phyloP scores from a whole-genome alignment of 306 rosid species.

The Castanopsis chinensis region DNA sequence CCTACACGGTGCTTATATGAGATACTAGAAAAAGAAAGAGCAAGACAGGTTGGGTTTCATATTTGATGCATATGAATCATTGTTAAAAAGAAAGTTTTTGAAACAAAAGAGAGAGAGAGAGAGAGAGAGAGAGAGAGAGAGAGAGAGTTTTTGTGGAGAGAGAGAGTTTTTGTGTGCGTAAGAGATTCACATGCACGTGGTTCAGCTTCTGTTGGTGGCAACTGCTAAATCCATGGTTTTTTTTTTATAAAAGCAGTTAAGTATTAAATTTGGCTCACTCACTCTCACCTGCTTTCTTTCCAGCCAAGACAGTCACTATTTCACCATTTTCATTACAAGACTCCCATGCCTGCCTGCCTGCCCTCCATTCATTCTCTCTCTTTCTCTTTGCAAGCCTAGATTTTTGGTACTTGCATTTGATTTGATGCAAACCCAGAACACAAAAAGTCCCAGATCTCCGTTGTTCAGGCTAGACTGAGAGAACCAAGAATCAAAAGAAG shows the following conservation, averaged over 20 bases:
- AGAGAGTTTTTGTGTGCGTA: background rate
- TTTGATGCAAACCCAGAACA: slow-evolving; percentile 27
- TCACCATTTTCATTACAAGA: slow-evolving; percentile 36
- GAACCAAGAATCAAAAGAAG: slow-evolving; percentile 1
- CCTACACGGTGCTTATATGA: slow-evolving; percentile 42
- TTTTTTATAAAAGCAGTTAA: slow-evolving; percentile 19
- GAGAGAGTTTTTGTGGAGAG: background rate
- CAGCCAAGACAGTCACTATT: slow-evolving; percentile 63
- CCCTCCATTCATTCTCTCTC: slow-evolving; percentile 40
- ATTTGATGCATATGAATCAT: slow-evolving; percentile 21
- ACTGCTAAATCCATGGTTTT: slow-evolving; percentile 45
- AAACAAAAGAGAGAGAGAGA: background rate
- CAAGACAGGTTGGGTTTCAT: slow-evolving; percentile 31
- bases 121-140: background rate
- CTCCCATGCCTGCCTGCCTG: slow-evolving; percentile 32
- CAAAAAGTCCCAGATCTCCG: slow-evolving; percentile 39
- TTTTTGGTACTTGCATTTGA: slow-evolving; percentile 34
- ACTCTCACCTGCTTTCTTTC: slow-evolving; percentile 66
- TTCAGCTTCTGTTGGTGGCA: slow-evolving; percentile 59
- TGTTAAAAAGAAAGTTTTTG: slow-evolving; percentile 19
- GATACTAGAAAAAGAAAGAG: slow-evolving; percentile 13
- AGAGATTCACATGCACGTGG: slow-evolving; percentile 64
- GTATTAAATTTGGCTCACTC: slow-evolving; percentile 58
- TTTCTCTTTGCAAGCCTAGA: slow-evolving; percentile 27
- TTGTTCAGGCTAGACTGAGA: slow-evolving; percentile 20